Evolutionary conservation across 257 asterid species (phyloP).

Genomic region (Nemophila menziesii): DNA sequence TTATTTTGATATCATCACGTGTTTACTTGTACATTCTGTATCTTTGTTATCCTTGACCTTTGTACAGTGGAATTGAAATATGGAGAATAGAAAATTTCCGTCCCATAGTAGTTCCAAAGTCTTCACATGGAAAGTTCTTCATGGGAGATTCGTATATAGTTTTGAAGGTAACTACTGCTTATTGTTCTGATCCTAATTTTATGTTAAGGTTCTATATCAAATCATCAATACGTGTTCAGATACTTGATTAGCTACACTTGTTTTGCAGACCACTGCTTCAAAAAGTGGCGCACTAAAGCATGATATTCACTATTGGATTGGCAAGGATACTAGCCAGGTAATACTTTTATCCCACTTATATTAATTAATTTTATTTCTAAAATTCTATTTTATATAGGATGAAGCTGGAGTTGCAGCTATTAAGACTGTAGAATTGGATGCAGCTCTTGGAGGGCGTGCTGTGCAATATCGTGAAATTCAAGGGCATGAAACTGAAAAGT

Average conservation of each 20-base stretch:
- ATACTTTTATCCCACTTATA: constrained; percentile 7
- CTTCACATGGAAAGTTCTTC: constrained; percentile 73
- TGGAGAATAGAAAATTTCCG: constrained; percentile 83
- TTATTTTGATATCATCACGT: not conserved
- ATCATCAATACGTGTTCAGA: constrained; percentile 1
- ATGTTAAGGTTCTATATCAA: not conserved
- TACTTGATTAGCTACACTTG: constrained; percentile 2
- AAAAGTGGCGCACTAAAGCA: constrained; percentile 78
- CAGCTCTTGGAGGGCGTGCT: constrained; percentile 96
- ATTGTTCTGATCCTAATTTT: constrained; percentile 1
- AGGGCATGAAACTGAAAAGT: constrained; percentile 93
- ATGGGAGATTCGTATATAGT: constrained; percentile 78
- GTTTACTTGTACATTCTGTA: constrained; percentile 4
- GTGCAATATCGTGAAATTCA: constrained; percentile 97
- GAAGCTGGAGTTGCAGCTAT: constrained; percentile 91
- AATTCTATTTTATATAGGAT: constrained; percentile 39
- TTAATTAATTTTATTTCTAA: constrained; percentile 3
- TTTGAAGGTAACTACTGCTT: constrained; percentile 47
- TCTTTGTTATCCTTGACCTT: constrained; percentile 43
- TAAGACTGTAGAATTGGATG: constrained; percentile 83
- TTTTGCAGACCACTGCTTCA: constrained; percentile 68
- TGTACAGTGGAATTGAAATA: constrained; percentile 69
- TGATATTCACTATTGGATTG: constrained; percentile 96
- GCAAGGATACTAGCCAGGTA: constrained; percentile 91
- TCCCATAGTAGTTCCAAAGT: constrained; percentile 57